phyloP scores from a whole-genome alignment of 371 early-diverging fungal species.

The Zychaea mexicana region DNA sequence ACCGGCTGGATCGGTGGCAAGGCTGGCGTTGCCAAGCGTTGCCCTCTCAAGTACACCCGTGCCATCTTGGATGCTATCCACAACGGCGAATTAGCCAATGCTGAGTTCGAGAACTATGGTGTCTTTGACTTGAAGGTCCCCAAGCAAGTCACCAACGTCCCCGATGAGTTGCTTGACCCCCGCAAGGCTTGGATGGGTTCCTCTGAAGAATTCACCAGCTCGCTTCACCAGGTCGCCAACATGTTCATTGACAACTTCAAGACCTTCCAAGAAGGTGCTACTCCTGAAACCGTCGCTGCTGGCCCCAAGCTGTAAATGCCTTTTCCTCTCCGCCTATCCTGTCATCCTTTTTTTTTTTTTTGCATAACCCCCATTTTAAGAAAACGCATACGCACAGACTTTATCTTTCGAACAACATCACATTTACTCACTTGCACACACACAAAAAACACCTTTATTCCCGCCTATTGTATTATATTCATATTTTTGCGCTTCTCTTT shows the following conservation, averaged over 20 bases:
- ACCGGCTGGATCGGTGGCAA: slow-evolving; percentile 96
- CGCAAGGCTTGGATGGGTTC: slow-evolving; percentile 83
- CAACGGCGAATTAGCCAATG: slow-evolving; percentile 84
- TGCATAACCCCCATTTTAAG: not conserved
- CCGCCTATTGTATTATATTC: too few species aligned
- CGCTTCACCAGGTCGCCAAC: slow-evolving; percentile 75
- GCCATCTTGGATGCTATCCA: slow-evolving; percentile 97
- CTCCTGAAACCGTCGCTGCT: slow-evolving; percentile 75
- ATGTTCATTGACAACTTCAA: slow-evolving; percentile 93
- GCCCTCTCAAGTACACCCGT: slow-evolving; percentile 92
- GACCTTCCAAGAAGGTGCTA: slow-evolving; percentile 81
- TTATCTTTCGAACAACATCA: too few species aligned
- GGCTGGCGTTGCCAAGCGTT: slow-evolving; percentile 87
- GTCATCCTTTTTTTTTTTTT: not conserved
- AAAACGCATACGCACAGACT: not conserved
- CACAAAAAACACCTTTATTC: too few species aligned
- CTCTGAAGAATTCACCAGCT: slow-evolving; percentile 61
- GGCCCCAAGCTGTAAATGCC: slow-evolving; percentile 60
- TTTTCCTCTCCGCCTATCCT: too few species aligned
- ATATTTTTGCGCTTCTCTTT: too few species aligned
- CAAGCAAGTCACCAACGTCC: slow-evolving; percentile 75
- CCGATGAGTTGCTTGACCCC: slow-evolving; percentile 87
- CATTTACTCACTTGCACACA: too few species aligned
- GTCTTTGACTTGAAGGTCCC: slow-evolving; percentile 91
- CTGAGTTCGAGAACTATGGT: slow-evolving; percentile 79